Evolutionary conservation across 1,139 yeast genomes (phyloP).

Genomic region (Taiozyma sp.): DNA sequence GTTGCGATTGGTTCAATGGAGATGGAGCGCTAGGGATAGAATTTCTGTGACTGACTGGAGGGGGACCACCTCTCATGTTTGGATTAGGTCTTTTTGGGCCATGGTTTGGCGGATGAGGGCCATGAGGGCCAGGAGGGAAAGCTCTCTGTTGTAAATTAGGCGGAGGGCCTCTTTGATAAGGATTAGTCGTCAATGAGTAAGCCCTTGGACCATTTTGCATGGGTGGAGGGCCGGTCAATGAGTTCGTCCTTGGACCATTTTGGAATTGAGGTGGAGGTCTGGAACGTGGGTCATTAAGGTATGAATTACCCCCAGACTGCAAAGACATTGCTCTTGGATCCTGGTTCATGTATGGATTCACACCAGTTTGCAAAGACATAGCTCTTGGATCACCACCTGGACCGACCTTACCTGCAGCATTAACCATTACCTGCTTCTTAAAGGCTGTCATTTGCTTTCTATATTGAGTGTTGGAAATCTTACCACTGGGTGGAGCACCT

Average conservation of each 20-base stretch:
- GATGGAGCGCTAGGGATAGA: slow-evolving; percentile 16
- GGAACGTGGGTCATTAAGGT: slow-evolving; percentile 5
- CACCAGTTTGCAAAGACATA: slow-evolving; percentile 46
- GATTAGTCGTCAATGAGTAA: slow-evolving; percentile 1
- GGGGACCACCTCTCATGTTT: slow-evolving; percentile 1
- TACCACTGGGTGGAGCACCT: slow-evolving; percentile 1
- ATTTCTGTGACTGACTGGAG: slow-evolving; percentile 7
- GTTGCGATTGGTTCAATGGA: slow-evolving; percentile 7
- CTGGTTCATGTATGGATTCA: slow-evolving; percentile 14
- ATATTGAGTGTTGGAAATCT: slow-evolving; percentile 45
- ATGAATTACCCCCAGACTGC: neutral
- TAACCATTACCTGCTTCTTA: slow-evolving; percentile 48
- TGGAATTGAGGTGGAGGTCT: slow-evolving; percentile 8
- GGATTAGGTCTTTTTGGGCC: slow-evolving; percentile 5
- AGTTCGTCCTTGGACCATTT: slow-evolving; percentile 4
- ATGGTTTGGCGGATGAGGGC: slow-evolving; percentile 1
- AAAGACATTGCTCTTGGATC: slow-evolving; percentile 14
- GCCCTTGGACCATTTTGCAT: slow-evolving; percentile 1
- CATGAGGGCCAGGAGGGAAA: neutral
- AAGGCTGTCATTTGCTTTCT: slow-evolving; percentile 66
- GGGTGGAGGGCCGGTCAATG: slow-evolving; percentile 5
- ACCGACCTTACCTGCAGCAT: slow-evolving; percentile 13
- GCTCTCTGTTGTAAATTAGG: slow-evolving; percentile 6
- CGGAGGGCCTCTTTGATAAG: slow-evolving; percentile 1
- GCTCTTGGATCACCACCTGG: slow-evolving; percentile 39